Evolutionary conservation across 2,329 filamentous ascomycete genomes (phyloP), one percentile per base, ranked within the genome.

Genomic region (Penicillium oxalicum): DNA sequence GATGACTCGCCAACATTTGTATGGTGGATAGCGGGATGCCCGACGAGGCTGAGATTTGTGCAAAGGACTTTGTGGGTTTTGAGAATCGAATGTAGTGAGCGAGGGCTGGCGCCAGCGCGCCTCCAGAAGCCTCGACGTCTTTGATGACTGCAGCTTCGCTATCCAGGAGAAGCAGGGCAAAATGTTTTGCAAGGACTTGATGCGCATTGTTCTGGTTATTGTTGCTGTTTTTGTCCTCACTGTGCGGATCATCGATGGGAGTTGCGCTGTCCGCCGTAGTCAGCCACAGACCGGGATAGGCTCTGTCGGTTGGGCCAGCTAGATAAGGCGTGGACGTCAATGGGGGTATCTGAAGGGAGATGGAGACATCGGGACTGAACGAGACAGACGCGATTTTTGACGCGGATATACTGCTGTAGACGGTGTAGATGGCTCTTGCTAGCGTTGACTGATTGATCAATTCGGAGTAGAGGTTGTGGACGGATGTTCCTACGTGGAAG

Each of bases 321-420:
- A 93, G 75, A 58, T 88, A 87, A 1, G 84, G 78, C 2, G 90
- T 82, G 49, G 87, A 90, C 44, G 77, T 77, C 25, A 79, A 65
- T 33, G 79, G 77, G 12, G 80, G 81, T 12, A 85, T 81, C 58
- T 84, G 81, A 36, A 86, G 74, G 0, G 80, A 82, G 39, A 83
- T 78, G 28, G 79, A 80, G 45, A 79, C 75, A 28, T 72, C 72
- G 2, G 73, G 83, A 49, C 86, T 86, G 8, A 95, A 80, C 54
- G 88, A 83, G 28, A 95, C 75, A 11, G 89, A 88, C 0, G 91
- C 90, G 59, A 96, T 95, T 64, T 84, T 88, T 60, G 91, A 91
- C 47, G 82, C 81, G 6, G 88, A 89, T 28, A 95, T 86, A 41
- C 87, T 83, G 41, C 85, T 82, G 66, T 88, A 95, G 39, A 95